A percentile compares a stretch with the other conserved stretches of the same genome.
Evolutionary conservation across 352 stramenopile species (phyloP).

Genomic region (Phytophthora cactorum): DNA sequence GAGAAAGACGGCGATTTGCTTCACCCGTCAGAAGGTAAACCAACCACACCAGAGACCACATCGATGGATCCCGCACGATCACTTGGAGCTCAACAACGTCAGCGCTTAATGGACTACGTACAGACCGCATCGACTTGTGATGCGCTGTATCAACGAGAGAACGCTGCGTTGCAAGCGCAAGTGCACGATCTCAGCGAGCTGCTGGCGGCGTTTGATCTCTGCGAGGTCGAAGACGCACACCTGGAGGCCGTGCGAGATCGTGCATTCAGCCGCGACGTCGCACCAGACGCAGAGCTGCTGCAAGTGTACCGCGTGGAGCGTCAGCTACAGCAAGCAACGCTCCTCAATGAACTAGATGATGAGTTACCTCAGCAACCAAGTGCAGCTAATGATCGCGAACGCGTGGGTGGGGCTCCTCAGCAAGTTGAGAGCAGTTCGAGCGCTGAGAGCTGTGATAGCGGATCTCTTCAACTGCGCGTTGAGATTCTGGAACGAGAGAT

Average conservation of each 20-base stretch:
- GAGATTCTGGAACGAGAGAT: constrained; percentile 32
- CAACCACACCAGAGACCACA: neutral
- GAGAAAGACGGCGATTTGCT: constrained; percentile 14
- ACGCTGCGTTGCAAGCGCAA: constrained; percentile 27
- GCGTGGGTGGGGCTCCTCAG: neutral
- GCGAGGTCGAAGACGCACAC: constrained; percentile 24
- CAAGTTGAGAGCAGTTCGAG: constrained; percentile 4
- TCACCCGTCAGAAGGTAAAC: neutral
- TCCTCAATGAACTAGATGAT: constrained; percentile 5
- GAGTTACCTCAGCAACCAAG: neutral
- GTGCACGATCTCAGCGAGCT: constrained; percentile 36
- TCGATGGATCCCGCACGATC: neutral
- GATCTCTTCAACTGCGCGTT: constrained; percentile 25
- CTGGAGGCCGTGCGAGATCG: constrained; percentile 29
- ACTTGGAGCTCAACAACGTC: neutral
- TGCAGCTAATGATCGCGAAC: neutral
- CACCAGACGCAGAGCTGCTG: constrained; percentile 19
- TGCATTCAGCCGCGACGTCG: constrained; percentile 31
- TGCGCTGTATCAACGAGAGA: constrained; percentile 16
- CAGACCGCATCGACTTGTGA: constrained; percentile 17
- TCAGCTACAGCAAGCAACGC: constrained; percentile 14
- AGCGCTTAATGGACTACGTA: constrained; percentile 7
- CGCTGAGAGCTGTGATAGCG: neutral
- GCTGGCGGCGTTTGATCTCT: constrained; percentile 38
- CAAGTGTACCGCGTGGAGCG: constrained; percentile 16